Conservation (phyloP, 495 filamentous ascomycete species). For the Aspergillus bertholletiae region DNA sequence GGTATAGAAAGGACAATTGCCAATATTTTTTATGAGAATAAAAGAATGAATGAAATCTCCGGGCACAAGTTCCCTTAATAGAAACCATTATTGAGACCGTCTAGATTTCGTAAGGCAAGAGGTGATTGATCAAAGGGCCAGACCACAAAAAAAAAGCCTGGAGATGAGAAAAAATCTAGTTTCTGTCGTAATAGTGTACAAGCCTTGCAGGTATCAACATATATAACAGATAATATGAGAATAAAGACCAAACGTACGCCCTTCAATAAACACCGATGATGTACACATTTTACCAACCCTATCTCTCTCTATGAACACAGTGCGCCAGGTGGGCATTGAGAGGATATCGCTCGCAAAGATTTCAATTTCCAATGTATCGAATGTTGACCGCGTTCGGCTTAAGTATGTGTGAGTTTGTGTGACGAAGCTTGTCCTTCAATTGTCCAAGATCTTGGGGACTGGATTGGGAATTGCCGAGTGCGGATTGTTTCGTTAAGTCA, state of each 20-base stretch:
- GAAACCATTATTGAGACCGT: neutral
- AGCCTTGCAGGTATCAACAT: conserved; percentile 8
- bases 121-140: neutral
- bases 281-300: neutral
- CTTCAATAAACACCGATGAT: neutral
- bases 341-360: neutral
- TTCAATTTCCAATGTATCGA: neutral
- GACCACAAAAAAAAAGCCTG: neutral
- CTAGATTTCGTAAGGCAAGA: neutral
- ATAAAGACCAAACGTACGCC: neutral
- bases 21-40: neutral
- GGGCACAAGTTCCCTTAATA: neutral
- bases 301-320: neutral
- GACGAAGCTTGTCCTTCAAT: conserved; percentile 10
- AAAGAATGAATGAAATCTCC: neutral
- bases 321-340: neutral
- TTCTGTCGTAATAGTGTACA: conserved; percentile 17
- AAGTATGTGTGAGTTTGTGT: neutral
- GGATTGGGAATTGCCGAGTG: neutral
- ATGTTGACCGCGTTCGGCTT: neutral
- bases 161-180: neutral
- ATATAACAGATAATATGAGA: neutral
- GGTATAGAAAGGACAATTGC: neutral
- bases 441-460: neutral
- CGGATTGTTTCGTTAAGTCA: conserved; percentile 17